Evolutionary conservation across 1,284 basidiomycete genomes (phyloP), one percentile per base, ranked within the genome.

Genomic region (Anthracocystis setariae): DNA sequence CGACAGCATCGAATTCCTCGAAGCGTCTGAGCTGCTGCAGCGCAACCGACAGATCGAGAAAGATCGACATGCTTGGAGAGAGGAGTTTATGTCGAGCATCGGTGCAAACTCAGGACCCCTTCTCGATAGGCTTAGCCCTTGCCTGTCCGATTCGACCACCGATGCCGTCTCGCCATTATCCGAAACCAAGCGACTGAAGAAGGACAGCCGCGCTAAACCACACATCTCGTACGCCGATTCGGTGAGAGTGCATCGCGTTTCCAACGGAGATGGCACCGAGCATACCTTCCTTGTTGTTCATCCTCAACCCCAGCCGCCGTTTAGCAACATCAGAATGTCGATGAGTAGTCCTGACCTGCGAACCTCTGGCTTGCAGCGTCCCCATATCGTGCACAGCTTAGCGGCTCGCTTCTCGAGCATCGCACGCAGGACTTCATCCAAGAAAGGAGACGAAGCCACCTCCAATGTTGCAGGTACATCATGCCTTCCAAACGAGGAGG

Each of bases 1-100:
- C 2, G 53, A 61, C 29, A 56, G 52, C 9, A 20, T 57, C 33
- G 66, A 69, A 18, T 24, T 25, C 1, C 21, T 64, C 23, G 61
- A 64, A 2, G 46, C 58, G 1, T 20, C 23, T 3, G 60, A 56
- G 20, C 48, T 65, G 13, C 46, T 64, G 5, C 21, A 53, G 24
- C 58, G 38, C 44, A 63, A 63, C 18, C 25, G 24, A 2, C 20
- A 54, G 25, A 24, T 70, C 15, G 67, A 70, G 5, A 17, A 21
- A 20, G 67, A 64, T 5, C 17, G 67, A 27, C 24, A 48, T 7
- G 54, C 53, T 3, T 70, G 67, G 67, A 52, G 67, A 23, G 46
- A 61, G 5, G 35, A 70, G 32, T 18, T 60, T 17, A 38, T 29
- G 3, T 29, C 48, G 10, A 61, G 67, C 20, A 13, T 70, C 1